Base-by-base conservation (phyloP, 169 alveolate species). In the Plasmodium billcollinsi region DNA sequence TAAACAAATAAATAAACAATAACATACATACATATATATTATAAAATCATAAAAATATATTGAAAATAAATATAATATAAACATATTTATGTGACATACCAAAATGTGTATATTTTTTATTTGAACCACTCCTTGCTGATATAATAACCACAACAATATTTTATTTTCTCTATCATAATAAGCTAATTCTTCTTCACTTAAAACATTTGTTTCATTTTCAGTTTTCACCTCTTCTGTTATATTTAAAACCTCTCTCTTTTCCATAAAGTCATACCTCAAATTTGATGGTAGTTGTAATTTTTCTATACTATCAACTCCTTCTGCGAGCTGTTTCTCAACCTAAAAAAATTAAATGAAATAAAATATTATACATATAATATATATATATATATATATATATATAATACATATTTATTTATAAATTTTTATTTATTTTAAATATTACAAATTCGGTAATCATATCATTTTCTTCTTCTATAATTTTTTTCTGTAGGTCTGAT, bases 81-180 rank as follows among this genome's bases (percentile, higher is more conserved):
- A 54, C 9, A 15, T n/a, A 54, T 2, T 6, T 21, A 21, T 21
- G 18, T 11, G 8, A 15, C 89, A 63, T 26, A 76, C 89, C 89
- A 76, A 65, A 63, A 76, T 76, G n/a, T 76, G 89, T 47, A 76
- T 76, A 24, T 67, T 76, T 56, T 76, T 76, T 2, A 67, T 76
- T n/a, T 76, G 89, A 50, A 76, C 89, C 3, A 76, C 89, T 45
- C 89, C 89, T 59, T 76, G 54, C 14, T 76, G 89, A 70, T 76
- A 76, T 43, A 76, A 49, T 20, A 76, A 43, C 89, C 89, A 76
- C n/a, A 76, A 75, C 24, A 76, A 50, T 49, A 76, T 76, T 76
- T 76, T 76, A 39, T 65, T 76, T 76, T 76, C 89, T 65, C 49
- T 14, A 33, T 76, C 69, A 58, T 45, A 76, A 76, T 76, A 76